phyloP scores from a whole-genome alignment of 2,329 filamentous ascomycete genomes.

The Xylariaceae sp. region DNA sequence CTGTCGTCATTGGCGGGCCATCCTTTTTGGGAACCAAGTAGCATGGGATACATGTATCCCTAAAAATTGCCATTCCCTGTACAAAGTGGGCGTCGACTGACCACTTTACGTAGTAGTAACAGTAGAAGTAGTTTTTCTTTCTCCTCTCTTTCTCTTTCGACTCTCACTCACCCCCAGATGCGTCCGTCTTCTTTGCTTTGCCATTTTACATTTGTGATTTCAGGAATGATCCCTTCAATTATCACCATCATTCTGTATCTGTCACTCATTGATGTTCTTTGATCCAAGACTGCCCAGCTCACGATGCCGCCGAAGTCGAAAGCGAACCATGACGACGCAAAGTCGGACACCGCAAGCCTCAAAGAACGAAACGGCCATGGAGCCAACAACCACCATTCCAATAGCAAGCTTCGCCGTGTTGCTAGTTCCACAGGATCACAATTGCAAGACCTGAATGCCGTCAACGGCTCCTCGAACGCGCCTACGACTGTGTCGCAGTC shows the following conservation, averaged over 20 bases:
- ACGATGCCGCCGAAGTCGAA: slow-evolving; percentile 39
- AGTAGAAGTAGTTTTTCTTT: too few species aligned
- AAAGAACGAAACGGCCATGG: slow-evolving; percentile 38
- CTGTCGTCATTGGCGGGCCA: slow-evolving; percentile 31
- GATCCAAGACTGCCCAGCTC: slow-evolving; percentile 22
- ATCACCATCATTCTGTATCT: slow-evolving; percentile 8
- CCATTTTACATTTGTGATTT: slow-evolving; percentile 7
- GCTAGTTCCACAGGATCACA: slow-evolving; percentile 56
- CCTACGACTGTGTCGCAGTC: slow-evolving; percentile 28
- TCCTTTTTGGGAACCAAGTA: slow-evolving; percentile 13
- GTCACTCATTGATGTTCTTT: slow-evolving; percentile 29
- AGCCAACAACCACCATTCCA: slow-evolving; percentile 40
- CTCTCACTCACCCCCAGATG: slow-evolving; percentile 5
- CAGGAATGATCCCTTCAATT: slow-evolving; percentile 29
- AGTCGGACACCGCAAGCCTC: slow-evolving; percentile 39
- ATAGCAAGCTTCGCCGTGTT: slow-evolving; percentile 59
- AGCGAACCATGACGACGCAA: slow-evolving; percentile 38
- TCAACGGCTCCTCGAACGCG: slow-evolving; percentile 36
- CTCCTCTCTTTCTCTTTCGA: slow-evolving; percentile 3
- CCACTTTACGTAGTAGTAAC: too few species aligned
- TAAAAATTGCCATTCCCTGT: slow-evolving; percentile 19
- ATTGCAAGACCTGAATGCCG: slow-evolving; percentile 45
- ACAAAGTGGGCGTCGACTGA: slow-evolving; percentile 22
- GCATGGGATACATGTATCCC: slow-evolving; percentile 21
- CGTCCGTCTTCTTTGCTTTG: not conserved